Conservation (phyloP, 768 basidiomycete species). For the Tulasnella sp. region DNA sequence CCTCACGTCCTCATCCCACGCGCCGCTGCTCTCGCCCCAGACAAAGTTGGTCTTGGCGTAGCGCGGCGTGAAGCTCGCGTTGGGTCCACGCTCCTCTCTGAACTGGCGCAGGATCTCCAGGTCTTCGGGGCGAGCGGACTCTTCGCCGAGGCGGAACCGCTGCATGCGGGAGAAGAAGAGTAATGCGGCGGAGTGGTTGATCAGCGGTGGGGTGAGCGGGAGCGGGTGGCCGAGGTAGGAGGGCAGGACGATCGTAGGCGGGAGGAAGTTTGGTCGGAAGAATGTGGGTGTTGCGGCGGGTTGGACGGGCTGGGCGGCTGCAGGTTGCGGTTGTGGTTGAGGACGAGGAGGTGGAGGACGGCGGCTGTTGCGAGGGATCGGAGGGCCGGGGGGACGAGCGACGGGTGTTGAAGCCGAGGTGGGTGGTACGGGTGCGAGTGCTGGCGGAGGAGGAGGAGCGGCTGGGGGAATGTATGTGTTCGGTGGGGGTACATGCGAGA, state of each 20-base stretch:
- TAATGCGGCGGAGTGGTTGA: slow-evolving; percentile 26
- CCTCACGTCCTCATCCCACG: slow-evolving; percentile 13
- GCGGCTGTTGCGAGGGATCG: slow-evolving; percentile 9
- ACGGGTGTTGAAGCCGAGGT: background rate
- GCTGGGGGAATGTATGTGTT: background rate
- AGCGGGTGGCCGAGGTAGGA: slow-evolving; percentile 26
- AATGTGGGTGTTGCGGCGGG: background rate
- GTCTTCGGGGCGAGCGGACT: background rate
- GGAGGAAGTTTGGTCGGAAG: background rate
- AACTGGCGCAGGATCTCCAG: background rate
- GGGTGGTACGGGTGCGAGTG: background rate
- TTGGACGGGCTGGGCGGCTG: background rate
- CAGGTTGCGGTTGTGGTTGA: background rate
- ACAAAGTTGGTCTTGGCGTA: background rate
- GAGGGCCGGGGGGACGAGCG: background rate
- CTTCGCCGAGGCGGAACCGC: slow-evolving; percentile 19
- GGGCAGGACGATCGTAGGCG: slow-evolving; percentile 16
- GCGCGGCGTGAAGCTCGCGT: background rate
- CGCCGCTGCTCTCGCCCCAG: background rate
- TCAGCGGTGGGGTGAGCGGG: slow-evolving; percentile 16
- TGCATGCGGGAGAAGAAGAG: slow-evolving; percentile 28
- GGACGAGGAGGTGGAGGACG: background rate
- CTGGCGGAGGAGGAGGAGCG: background rate
- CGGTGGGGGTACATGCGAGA: slow-evolving; percentile 24
- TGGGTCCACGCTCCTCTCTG: background rate